Percentiles rank a stretch among this genome's conserved stretches.
phyloP scores from a whole-genome alignment of 345 rosid species.

The Moricandia arvensis region DNA sequence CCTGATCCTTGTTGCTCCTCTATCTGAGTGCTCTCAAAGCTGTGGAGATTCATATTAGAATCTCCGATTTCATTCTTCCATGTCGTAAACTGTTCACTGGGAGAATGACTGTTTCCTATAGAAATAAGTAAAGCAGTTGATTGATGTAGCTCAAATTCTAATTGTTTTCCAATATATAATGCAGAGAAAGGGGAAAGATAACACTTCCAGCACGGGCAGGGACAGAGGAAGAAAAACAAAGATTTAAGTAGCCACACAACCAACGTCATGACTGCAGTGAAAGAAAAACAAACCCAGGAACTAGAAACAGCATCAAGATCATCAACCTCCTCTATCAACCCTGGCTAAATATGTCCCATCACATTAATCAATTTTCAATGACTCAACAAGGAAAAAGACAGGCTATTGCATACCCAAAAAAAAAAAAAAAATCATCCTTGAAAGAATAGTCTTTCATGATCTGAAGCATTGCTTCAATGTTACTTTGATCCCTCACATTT shows the following conservation, averaged over 20 bases:
- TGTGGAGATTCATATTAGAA: slow-evolving; percentile 45
- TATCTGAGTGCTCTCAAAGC: slow-evolving; percentile 43
- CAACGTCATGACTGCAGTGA: not conserved
- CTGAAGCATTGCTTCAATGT: too few species aligned
- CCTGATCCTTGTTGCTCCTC: slow-evolving; percentile 53
- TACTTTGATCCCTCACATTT: too few species aligned
- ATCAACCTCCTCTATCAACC: too few species aligned
- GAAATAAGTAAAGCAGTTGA: slow-evolving; percentile 34
- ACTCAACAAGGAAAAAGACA: slow-evolving; percentile 1
- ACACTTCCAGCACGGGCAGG: not conserved
- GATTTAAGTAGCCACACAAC: not conserved
- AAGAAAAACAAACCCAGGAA: not conserved
- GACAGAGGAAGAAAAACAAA: not conserved
- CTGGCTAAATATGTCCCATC: not conserved
- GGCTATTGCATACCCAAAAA: not conserved
- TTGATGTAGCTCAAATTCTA: not conserved
- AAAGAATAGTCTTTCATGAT: too few species aligned
- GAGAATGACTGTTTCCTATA: slow-evolving; percentile 47
- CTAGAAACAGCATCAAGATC: not conserved
- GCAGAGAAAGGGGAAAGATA: not conserved
- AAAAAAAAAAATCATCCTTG: too few species aligned
- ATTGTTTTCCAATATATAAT: not conserved
- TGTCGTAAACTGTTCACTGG: slow-evolving; percentile 46
- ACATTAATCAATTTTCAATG: not conserved
- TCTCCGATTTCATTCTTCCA: slow-evolving; percentile 53